These are phyloP conservation scores for Auriscalpium orientale DNA, from an alignment of 768 basidiomycete species.

Conservation along the genomic window DNA sequence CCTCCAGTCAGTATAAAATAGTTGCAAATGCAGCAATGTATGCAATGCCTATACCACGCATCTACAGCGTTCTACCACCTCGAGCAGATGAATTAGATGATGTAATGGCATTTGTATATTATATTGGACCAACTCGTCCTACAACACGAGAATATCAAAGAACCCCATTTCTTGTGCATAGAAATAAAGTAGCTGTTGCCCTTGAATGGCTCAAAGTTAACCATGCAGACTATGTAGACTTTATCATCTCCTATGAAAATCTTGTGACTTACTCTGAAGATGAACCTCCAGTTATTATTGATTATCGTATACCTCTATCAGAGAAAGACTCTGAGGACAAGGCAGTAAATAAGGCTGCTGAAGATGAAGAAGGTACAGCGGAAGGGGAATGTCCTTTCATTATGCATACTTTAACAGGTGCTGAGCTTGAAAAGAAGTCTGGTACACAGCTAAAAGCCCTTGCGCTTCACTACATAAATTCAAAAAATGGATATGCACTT, in stretches of 20 bases:
- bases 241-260: constrained; percentile 13
- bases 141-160: constrained; percentile 18
- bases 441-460: constrained; percentile 8
- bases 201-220: background rate
- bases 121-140: constrained; percentile 24
- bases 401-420: constrained; percentile 29
- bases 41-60: constrained; percentile 22
- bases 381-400: constrained; percentile 29
- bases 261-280: constrained; percentile 15
- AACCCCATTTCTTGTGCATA: constrained; percentile 11
- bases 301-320: background rate
- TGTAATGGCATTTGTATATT: constrained; percentile 24
- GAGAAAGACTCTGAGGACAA: background rate
- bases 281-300: constrained; percentile 15
- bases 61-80: constrained; percentile 27
- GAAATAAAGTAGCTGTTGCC: constrained; percentile 3
- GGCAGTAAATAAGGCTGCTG: constrained; percentile 20
- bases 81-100: constrained; percentile 25
- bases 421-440: constrained; percentile 10
- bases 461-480: constrained; percentile 23
- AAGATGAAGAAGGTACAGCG: constrained; percentile 21
- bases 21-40: constrained; percentile 27
- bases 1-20: constrained; percentile 23
- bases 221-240: background rate
- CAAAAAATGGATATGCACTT: constrained; percentile 18